Evolutionary conservation across 1,284 basidiomycete genomes (phyloP).

Genomic region (Ustilago shanxiensis): DNA sequence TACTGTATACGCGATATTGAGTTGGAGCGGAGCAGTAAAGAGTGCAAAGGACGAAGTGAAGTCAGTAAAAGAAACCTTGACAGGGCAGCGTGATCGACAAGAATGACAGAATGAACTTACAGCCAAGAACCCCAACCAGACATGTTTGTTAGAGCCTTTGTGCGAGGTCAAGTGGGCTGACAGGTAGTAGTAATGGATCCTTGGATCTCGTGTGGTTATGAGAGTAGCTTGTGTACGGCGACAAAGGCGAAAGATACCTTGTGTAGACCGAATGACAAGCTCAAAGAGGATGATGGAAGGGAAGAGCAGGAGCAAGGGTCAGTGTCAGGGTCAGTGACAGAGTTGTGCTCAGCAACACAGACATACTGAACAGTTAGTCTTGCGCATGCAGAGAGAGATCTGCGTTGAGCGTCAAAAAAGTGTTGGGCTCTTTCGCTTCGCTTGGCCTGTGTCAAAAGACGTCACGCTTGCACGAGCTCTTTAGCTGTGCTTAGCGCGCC

Average conservation of each 20-base stretch:
- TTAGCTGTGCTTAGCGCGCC: constrained; percentile 1
- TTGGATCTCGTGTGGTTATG: not conserved
- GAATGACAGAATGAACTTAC: constrained; percentile 39
- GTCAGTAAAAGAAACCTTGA: not conserved
- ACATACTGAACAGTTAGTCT: too few species aligned
- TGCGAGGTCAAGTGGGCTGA: not conserved
- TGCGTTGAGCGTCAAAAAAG: constrained; percentile 2
- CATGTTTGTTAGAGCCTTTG: constrained; percentile 38
- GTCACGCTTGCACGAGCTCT: constrained; percentile 2
- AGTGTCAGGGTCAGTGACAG: not conserved
- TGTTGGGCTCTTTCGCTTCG: not conserved
- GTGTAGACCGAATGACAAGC: constrained; percentile 3
- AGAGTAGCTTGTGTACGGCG: not conserved
- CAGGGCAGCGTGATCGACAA: not conserved
- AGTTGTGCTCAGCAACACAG: not conserved
- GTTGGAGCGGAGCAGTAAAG: not conserved
- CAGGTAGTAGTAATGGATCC: not conserved
- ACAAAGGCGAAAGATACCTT: not conserved
- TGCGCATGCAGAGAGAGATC: constrained; percentile 5
- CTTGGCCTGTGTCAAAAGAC: not conserved
- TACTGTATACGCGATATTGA: constrained; percentile 5
- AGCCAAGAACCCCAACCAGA: constrained; percentile 69
- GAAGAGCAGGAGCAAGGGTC: constrained; percentile 5
- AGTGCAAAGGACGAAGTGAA: not conserved
- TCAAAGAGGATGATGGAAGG: not conserved